Conservation (phyloP, 768 basidiomycete species). For the Holtermanniella nyarrowii region DNA sequence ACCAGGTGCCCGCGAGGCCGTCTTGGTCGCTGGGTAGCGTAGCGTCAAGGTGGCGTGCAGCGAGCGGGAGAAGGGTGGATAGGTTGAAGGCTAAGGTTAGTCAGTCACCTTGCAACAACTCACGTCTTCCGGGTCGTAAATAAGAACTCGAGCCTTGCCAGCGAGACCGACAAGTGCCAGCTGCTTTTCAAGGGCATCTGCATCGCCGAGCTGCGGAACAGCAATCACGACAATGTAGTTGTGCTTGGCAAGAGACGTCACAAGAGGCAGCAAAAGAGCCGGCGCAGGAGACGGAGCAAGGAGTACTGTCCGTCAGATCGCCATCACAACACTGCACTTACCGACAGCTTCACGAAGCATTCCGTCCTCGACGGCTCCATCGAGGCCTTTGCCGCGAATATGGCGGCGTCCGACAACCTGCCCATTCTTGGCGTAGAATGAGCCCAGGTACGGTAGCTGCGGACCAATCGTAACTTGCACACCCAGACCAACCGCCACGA, state of each 20-base stretch:
- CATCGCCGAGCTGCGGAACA: slow-evolving; percentile 33
- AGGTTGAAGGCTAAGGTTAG: slow-evolving; percentile 24
- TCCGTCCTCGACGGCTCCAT: slow-evolving; percentile 21
- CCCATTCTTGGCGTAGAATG: too few species aligned
- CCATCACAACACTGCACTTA: slow-evolving; percentile 6
- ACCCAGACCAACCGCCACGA: slow-evolving; percentile 24
- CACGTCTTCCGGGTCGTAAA: slow-evolving; percentile 38
- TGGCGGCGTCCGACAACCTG: not conserved
- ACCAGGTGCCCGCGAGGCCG: slow-evolving; percentile 6
- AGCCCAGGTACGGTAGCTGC: not conserved
- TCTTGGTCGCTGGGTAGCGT: slow-evolving; percentile 24
- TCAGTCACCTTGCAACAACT: slow-evolving; percentile 7
- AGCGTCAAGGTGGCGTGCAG: slow-evolving; percentile 34
- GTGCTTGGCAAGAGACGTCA: slow-evolving; percentile 24
- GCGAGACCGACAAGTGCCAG: slow-evolving; percentile 22
- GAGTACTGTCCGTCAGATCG: slow-evolving; percentile 14
- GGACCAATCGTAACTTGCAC: slow-evolving; percentile 5
- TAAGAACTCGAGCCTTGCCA: slow-evolving; percentile 24
- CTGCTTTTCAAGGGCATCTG: slow-evolving; percentile 29
- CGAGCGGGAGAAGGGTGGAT: slow-evolving; percentile 38
- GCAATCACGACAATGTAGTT: slow-evolving; percentile 37
- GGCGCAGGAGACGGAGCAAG: slow-evolving; percentile 33
- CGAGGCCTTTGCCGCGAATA: slow-evolving; percentile 5
- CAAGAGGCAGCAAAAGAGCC: slow-evolving; percentile 23
- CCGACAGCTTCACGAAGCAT: slow-evolving; percentile 34